phyloP scores from a whole-genome alignment of 345 rosid species.

The Eucalyptus polybractea region DNA sequence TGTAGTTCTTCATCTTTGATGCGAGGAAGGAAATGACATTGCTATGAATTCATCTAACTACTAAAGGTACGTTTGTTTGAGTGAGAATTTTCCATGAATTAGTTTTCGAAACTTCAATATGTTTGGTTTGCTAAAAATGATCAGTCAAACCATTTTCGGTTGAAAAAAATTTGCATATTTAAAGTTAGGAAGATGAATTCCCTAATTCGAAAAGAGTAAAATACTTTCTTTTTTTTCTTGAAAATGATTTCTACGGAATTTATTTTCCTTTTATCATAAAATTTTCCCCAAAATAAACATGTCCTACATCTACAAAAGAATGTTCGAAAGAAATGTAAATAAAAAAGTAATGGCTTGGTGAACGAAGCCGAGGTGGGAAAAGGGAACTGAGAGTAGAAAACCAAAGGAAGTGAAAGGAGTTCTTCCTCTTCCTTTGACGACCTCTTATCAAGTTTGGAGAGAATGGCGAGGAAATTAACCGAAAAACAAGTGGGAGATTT shows the following conservation, averaged over 20 bases:
- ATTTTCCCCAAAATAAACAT: neutral
- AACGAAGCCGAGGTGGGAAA: neutral
- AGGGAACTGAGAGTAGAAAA: neutral
- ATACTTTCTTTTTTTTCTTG: no score
- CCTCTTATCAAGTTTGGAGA: neutral
- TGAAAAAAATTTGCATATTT: neutral
- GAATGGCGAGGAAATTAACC: neutral
- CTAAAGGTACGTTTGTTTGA: neutral
- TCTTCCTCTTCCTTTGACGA: neutral
- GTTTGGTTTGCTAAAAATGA: neutral
- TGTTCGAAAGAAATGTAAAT: neutral
- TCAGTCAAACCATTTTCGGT: neutral
- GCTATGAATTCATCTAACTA: neutral
- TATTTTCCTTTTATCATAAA: neutral
- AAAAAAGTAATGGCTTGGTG: neutral
- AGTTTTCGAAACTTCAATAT: neutral
- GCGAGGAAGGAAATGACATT: neutral
- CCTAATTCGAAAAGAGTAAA: neutral
- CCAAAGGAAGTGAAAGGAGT: neutral
- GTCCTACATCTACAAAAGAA: neutral
- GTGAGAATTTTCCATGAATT: no score
- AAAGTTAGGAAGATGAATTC: neutral
- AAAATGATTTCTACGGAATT: neutral
- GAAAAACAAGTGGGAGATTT: neutral
- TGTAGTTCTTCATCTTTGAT: neutral